phyloP scores from a whole-genome alignment of 2,329 filamentous ascomycete species.

The Trematosphaeria pertusa region DNA sequence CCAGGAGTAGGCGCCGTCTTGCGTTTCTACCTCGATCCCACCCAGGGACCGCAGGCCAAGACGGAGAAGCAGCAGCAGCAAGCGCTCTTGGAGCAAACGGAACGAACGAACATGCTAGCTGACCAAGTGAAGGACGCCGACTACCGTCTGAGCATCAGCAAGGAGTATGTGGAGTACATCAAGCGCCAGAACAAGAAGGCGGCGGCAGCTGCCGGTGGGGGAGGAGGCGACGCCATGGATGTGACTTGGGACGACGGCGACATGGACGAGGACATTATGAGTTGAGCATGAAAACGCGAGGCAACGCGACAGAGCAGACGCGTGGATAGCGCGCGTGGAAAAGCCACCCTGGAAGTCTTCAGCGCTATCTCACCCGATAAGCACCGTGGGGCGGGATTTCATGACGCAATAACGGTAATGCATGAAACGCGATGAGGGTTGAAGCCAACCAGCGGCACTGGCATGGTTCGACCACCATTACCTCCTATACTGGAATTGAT shows the following conservation, averaged over 20 bases:
- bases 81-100: slow-evolving; percentile 58
- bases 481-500: too few species aligned
- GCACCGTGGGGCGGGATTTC: slow-evolving; percentile 19
- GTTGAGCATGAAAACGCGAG: too few species aligned
- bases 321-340: slow-evolving; percentile 4
- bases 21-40: slow-evolving; percentile 57
- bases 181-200: slow-evolving; percentile 56
- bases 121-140: slow-evolving; percentile 62
- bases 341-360: not conserved
- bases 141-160: slow-evolving; percentile 62
- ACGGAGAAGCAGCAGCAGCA: slow-evolving; percentile 49
- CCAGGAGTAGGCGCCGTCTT: slow-evolving; percentile 55
- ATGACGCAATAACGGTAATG: slow-evolving; percentile 37
- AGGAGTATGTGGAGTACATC: slow-evolving; percentile 64
- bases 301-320: too few species aligned
- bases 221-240: slow-evolving; percentile 46
- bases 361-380: slow-evolving; percentile 6
- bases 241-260: slow-evolving; percentile 41
- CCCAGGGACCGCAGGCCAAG: slow-evolving; percentile 46
- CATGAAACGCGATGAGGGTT: slow-evolving; percentile 36
- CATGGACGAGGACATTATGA: slow-evolving; percentile 50
- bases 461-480: slow-evolving; percentile 18
- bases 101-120: slow-evolving; percentile 59
- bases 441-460: slow-evolving; percentile 13
- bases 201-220: slow-evolving; percentile 25